Evolutionary conservation across 2,329 filamentous ascomycete species (phyloP), one percentile per base, ranked within the genome.

Genomic region (Akanthomyces dipterigenus): DNA sequence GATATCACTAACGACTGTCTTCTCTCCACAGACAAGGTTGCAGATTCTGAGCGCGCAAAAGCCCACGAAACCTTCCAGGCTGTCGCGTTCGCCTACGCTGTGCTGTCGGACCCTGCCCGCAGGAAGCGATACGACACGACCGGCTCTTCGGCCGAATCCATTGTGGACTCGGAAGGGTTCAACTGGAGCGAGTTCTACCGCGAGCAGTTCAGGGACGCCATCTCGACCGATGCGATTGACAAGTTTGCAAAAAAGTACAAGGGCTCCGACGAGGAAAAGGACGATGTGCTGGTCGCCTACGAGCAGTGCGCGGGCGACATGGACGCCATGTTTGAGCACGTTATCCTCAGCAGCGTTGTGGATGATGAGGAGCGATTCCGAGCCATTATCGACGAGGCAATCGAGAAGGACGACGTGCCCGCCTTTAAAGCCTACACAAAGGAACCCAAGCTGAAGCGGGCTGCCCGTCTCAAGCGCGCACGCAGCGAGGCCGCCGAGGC

Each of bases 151-250:
- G 86, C 90, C 12, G 93, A 97, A 71, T 88, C 86, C 9, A 84
- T 96, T 24, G 82, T 88, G 36, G 88, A 91, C 71, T 82, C 84
- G 4, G 87, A 90, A 63, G 89, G 88, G 59, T 99, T 98, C 77
- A 85, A 91, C 78, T 99, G 95, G 95, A 81, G 84, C 59, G 88
- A 90, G 53, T 99, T 92, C 78, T 99, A 96, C 79, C 85, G 87
- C 60, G 86, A 88, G 65, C 92, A 96, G 68, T 96, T 88, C 73
- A 84, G 84, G 55, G 88, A 93, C 61, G 82, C 91, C 28, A 81
- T 99, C 55, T 92, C 86, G 20, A 77, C 81, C 3, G 86, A 90
- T 63, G 84, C 85, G 4, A 93, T 99, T 66, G 82, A 88, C 60
- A 83, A 86, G 60, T 90, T 98, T 69, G 84, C 89, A 63, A 77